Conservation (phyloP, 2,329 filamentous ascomycete genomes). For the Colletotrichum lupini region DNA sequence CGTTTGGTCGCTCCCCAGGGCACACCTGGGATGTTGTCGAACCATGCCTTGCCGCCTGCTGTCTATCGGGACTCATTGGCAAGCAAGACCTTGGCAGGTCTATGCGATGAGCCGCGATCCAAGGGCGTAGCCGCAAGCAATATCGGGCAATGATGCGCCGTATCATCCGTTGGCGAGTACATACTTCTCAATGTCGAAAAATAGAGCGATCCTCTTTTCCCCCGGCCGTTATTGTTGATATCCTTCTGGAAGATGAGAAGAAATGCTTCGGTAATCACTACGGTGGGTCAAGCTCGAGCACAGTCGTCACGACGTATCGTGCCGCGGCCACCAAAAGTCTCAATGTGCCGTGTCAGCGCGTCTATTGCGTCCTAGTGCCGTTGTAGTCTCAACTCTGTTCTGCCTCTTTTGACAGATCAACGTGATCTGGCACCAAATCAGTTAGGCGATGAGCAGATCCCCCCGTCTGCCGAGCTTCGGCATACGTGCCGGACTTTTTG, state of each 20-base stretch:
- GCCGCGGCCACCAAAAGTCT: constrained; percentile 7
- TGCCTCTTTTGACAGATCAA: constrained; percentile 22
- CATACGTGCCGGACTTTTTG: constrained; percentile 11
- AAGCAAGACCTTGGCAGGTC: constrained; percentile 3
- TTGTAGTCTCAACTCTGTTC: constrained; percentile 24
- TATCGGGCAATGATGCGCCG: constrained; percentile 3
- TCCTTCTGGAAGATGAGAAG: constrained; percentile 11
- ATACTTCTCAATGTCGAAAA: not conserved
- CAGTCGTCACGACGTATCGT: constrained; percentile 1
- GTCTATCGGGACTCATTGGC: not conserved
- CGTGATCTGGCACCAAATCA: constrained; percentile 11
- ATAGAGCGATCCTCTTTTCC: not conserved
- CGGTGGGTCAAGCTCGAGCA: not conserved
- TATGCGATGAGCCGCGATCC: not conserved
- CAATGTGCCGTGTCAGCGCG: constrained; percentile 17
- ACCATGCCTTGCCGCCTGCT: constrained; percentile 9
- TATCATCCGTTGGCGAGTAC: constrained; percentile 8
- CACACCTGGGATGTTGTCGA: constrained; percentile 7
- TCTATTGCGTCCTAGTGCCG: constrained; percentile 22
- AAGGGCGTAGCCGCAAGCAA: not conserved
- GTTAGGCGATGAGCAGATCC: constrained; percentile 8
- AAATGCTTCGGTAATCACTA: not conserved
- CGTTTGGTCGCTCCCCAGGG: not conserved
- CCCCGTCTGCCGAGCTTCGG: constrained; percentile 26
- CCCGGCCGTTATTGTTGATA: not conserved